Evolutionary conservation across 2,329 filamentous ascomycete species (phyloP).

Genomic region (Neonectria ditissima): DNA sequence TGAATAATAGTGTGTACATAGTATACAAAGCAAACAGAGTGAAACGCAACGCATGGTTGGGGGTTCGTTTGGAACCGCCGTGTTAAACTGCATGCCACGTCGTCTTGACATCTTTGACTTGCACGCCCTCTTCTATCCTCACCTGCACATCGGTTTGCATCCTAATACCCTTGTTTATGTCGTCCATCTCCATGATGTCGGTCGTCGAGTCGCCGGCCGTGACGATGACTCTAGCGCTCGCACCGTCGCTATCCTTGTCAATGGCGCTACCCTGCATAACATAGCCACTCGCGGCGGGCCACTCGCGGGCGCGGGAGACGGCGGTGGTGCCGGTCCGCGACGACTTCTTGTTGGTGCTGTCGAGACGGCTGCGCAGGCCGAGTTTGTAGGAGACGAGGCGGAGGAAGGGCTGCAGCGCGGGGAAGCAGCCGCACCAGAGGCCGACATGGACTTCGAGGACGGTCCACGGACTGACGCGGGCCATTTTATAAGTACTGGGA

Average conservation of each 20-base stretch:
- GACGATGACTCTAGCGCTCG: constrained; percentile 12
- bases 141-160: constrained; percentile 39
- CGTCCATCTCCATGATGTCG: constrained; percentile 29
- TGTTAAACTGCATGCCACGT: constrained; percentile 37
- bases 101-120: constrained; percentile 32
- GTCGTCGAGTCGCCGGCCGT: constrained; percentile 30
- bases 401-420: constrained; percentile 53
- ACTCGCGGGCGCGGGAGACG: constrained; percentile 25
- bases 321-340: constrained; percentile 31
- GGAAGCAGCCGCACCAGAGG: constrained; percentile 56
- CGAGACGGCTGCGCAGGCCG: constrained; percentile 26
- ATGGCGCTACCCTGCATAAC: constrained; percentile 27
- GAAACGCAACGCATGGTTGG: not conserved
- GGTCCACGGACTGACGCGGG: constrained; percentile 51
- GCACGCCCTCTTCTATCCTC: constrained; percentile 33
- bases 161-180: constrained; percentile 30
- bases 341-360: constrained; percentile 37
- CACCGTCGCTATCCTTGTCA: constrained; percentile 21
- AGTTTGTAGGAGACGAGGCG: constrained; percentile 43
- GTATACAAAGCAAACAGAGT: not conserved
- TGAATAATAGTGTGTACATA: not conserved
- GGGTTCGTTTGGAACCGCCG: not conserved
- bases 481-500: constrained; percentile 52
- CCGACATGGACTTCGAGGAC: constrained; percentile 56
- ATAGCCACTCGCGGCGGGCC: constrained; percentile 28